Evolutionary conservation across 164 flowering plant genomes (phyloP).

Genomic region (Sedum album): DNA sequence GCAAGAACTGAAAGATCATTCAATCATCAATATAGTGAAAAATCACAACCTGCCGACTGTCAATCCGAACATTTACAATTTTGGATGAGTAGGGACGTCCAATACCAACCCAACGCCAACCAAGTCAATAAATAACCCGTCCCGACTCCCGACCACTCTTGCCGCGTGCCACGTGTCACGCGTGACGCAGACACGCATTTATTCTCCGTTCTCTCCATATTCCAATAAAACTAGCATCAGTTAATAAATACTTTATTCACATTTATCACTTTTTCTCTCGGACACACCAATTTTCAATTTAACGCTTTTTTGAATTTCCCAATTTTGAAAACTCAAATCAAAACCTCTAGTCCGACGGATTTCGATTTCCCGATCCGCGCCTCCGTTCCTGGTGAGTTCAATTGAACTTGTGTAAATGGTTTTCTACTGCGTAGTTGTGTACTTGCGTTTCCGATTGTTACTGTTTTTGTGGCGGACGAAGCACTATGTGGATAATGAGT

Average conservation of each 20-base stretch:
- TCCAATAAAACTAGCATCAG: background rate
- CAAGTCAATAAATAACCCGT: background rate
- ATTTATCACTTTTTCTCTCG: background rate
- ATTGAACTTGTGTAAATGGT: background rate
- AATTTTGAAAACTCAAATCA: background rate
- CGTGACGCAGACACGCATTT: background rate
- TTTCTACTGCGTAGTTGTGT: too few relatives aligned
- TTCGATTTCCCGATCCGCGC: background rate
- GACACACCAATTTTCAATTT: background rate
- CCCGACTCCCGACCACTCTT: background rate
- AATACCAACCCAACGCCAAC: background rate
- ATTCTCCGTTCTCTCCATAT: background rate
- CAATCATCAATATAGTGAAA: too few relatives aligned
- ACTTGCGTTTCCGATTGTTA: background rate
- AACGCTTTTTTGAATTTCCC: background rate
- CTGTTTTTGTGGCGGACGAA: constrained; percentile 2
- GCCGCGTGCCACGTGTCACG: background rate
- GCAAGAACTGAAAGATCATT: too few relatives aligned
- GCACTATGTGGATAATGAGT: constrained; percentile 2
- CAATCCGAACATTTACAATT: too few relatives aligned
- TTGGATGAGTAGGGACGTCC: too few relatives aligned
- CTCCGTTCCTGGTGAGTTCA: background rate
- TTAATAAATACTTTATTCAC: background rate
- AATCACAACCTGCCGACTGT: background rate
- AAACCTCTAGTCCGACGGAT: background rate